These are phyloP conservation scores for Avena sativa DNA, from an alignment of 176 grass and related monocot genomes.

Conservation along the genomic window DNA sequence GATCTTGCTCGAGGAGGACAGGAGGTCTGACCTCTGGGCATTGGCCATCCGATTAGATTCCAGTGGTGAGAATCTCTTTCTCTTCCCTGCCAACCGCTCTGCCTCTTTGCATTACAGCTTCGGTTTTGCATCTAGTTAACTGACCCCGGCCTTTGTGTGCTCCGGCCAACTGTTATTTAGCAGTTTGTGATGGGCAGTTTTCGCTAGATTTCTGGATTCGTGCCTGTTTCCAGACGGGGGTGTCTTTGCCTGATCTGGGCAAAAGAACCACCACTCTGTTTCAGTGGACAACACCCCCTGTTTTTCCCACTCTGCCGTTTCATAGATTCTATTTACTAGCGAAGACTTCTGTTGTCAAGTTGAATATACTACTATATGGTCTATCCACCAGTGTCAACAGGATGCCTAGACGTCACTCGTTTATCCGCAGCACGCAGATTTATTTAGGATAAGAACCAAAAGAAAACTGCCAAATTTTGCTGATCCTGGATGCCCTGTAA, in stretches of 20 bases:
- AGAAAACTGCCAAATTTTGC: constrained; percentile 21
- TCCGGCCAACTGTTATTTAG: neutral
- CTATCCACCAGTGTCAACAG: neutral
- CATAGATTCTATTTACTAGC: neutral
- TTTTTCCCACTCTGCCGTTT: neutral
- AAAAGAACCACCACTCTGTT: neutral
- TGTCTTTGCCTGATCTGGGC: constrained; percentile 32
- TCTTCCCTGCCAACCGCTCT: neutral
- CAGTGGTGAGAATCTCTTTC: constrained; percentile 30
- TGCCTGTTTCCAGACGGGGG: neutral
- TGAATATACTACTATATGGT: neutral
- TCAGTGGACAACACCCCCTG: neutral
- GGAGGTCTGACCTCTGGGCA: neutral
- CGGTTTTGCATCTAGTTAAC: constrained; percentile 1
- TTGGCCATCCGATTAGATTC: neutral
- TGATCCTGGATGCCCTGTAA: neutral
- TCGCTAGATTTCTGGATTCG: constrained; percentile 1
- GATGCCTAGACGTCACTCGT: constrained; percentile 4
- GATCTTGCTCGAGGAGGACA: constrained; percentile 6
- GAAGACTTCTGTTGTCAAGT: constrained; percentile 1
- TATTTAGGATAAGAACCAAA: neutral
- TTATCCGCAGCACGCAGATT: constrained; percentile 19
- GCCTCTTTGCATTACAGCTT: neutral
- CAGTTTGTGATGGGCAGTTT: neutral
- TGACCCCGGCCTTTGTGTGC: neutral